These are phyloP conservation scores for Lophiostoma macrostomum DNA, from an alignment of 495 filamentous ascomycete species.

Conservation along the genomic window DNA sequence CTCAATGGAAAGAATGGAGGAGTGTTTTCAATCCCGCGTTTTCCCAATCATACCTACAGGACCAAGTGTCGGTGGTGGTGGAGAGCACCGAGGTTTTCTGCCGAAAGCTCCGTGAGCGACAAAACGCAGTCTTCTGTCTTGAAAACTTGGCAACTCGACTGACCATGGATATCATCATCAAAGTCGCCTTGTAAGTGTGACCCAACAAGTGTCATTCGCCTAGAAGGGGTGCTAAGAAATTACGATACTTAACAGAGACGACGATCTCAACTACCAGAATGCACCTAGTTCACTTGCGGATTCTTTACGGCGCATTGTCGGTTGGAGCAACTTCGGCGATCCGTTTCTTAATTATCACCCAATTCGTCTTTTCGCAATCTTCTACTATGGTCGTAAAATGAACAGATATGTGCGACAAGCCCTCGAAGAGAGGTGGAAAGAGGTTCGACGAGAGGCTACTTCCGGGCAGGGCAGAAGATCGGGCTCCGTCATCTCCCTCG, in stretches of 20 bases:
- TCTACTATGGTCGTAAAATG: too few species aligned
- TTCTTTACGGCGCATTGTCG: too few species aligned
- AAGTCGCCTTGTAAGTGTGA: constrained; percentile 18
- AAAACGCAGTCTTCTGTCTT: constrained; percentile 28
- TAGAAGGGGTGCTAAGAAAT: neutral
- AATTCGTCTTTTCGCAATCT: too few species aligned
- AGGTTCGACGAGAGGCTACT: too few species aligned
- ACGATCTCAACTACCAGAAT: too few species aligned
- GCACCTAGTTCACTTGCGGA: too few species aligned
- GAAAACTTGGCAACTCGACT: constrained; percentile 33
- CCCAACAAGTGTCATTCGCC: neutral
- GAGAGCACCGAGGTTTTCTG: constrained; percentile 36
- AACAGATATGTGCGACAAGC: too few species aligned
- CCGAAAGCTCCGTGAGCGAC: constrained; percentile 27
- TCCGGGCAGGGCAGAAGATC: neutral
- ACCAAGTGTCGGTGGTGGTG: constrained; percentile 38
- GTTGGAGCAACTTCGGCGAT: too few species aligned
- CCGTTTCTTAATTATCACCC: too few species aligned
- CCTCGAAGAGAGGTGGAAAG: too few species aligned
- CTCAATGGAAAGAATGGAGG: constrained; percentile 37
- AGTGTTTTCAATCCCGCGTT: constrained; percentile 41
- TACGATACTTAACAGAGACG: neutral
- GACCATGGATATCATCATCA: constrained; percentile 33
- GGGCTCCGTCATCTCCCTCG: constrained; percentile 12
- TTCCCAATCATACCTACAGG: constrained; percentile 24